Evolutionary conservation across 1,284 basidiomycete species (phyloP).

Genomic region (Malassezia dermatis): DNA sequence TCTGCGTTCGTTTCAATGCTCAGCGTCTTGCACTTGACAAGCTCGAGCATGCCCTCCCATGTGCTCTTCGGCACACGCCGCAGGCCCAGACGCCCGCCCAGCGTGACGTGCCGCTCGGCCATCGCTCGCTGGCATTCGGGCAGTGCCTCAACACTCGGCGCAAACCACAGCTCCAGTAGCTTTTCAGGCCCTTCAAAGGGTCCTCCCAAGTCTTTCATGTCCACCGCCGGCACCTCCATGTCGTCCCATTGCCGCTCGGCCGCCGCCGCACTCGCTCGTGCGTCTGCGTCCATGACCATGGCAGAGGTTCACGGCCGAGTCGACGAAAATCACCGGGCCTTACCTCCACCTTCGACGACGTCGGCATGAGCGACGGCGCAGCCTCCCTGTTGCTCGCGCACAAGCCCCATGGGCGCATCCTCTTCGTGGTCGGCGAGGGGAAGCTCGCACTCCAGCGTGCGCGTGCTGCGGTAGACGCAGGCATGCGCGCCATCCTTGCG

Average conservation of each 20-base stretch:
- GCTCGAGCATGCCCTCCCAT: conserved; percentile 96
- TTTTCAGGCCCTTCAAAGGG: conserved; percentile 66
- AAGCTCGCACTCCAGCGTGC: not conserved
- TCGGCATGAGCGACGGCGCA: not conserved
- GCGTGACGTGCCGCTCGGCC: conserved; percentile 21
- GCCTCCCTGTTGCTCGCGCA: conserved; percentile 17
- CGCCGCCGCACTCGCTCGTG: conserved; percentile 7
- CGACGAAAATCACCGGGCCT: not conserved
- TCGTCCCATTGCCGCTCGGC: conserved; percentile 17
- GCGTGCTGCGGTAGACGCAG: conserved; percentile 3
- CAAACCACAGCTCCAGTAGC: conserved; percentile 95
- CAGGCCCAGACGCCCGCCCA: conserved; percentile 54
- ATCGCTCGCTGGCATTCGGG: conserved; percentile 34
- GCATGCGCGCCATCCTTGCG: not conserved
- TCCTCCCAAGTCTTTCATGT: conserved; percentile 21
- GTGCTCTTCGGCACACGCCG: conserved; percentile 63
- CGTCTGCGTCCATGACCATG: conserved; percentile 6
- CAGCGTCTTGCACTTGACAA: conserved; percentile 93
- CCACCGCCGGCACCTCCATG: conserved; percentile 6
- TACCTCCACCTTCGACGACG: not conserved
- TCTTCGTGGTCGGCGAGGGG: conserved; percentile 11
- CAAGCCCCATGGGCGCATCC: not conserved
- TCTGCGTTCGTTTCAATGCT: conserved; percentile 75
- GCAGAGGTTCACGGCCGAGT: not conserved
- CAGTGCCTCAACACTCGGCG: conserved; percentile 53